phyloP scores from a whole-genome alignment of 371 early-diverging fungal species.

The Mucor sp. region DNA sequence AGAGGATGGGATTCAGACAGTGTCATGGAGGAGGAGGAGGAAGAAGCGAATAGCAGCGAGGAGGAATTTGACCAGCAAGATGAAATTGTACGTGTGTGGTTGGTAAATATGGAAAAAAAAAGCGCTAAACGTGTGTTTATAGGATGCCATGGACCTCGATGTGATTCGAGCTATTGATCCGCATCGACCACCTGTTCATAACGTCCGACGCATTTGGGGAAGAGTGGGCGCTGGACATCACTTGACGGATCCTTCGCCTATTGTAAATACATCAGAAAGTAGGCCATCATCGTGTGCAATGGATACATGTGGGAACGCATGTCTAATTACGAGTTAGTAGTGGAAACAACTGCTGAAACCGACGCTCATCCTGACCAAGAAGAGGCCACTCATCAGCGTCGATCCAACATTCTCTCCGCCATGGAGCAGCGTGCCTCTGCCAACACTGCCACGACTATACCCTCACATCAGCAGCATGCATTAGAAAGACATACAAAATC shows the following conservation, averaged over 20 bases:
- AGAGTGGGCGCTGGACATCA: slow-evolving; percentile 8
- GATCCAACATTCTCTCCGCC: slow-evolving; percentile 16
- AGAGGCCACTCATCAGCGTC: not conserved
- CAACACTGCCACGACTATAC: not conserved
- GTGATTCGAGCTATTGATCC: not conserved
- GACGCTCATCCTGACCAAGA: not conserved
- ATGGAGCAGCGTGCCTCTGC: slow-evolving; percentile 13
- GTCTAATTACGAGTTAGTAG: not conserved
- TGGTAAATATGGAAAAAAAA: too few relatives aligned
- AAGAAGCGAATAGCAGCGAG: not conserved
- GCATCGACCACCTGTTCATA: not conserved
- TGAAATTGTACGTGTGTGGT: not conserved
- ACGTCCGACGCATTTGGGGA: not conserved
- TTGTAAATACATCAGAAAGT: not conserved
- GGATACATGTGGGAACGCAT: not conserved
- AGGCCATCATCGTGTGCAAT: not conserved
- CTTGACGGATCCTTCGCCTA: slow-evolving; percentile 2
- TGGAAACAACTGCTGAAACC: not conserved
- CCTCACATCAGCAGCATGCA: not conserved
- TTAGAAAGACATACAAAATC: slow-evolving; percentile 18
- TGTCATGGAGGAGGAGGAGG: not conserved
- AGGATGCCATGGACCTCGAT: slow-evolving; percentile 1
- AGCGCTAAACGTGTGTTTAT: not conserved
- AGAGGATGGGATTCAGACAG: not conserved
- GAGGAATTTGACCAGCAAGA: not conserved